These are phyloP conservation scores for Begonia loranthoides DNA, from an alignment of 306 rosid genomes.

Conservation along the genomic window DNA sequence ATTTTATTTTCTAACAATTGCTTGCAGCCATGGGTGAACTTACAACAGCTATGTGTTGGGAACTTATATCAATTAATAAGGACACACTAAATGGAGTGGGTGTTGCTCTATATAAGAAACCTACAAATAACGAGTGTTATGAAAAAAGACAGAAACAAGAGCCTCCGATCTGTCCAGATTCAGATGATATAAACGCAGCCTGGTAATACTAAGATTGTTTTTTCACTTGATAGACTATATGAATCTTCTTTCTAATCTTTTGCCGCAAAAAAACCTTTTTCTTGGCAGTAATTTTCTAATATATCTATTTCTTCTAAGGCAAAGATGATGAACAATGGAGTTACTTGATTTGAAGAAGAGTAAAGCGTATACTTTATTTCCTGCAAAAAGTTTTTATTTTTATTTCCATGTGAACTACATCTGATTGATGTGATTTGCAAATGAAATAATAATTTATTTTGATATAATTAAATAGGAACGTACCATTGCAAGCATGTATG, in stretches of 20 bases:
- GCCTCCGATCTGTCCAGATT: conserved; percentile 58
- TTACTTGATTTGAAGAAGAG: too few species aligned
- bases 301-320: too few species aligned
- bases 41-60: conserved; percentile 85
- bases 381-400: too few species aligned
- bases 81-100: conserved; percentile 75
- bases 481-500: conserved; percentile 77
- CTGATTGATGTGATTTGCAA: too few species aligned
- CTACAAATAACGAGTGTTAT: conserved; percentile 71
- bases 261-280: too few species aligned
- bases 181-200: conserved; percentile 85
- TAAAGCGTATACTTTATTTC: too few species aligned
- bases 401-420: too few species aligned
- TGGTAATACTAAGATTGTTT: conserved; percentile 32
- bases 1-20: conserved; percentile 1
- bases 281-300: too few species aligned
- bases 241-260: too few species aligned
- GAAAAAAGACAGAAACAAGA: conserved; percentile 52
- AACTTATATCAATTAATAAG: conserved; percentile 56
- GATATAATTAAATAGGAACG: conserved; percentile 34
- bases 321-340: too few species aligned
- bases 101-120: conserved; percentile 71
- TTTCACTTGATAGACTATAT: too few species aligned
- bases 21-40: conserved; percentile 71
- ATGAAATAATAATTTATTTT: too few species aligned